phyloP scores from a whole-genome alignment of 805 yeast genomes.

The Wickerhamiella sorbophila region DNA sequence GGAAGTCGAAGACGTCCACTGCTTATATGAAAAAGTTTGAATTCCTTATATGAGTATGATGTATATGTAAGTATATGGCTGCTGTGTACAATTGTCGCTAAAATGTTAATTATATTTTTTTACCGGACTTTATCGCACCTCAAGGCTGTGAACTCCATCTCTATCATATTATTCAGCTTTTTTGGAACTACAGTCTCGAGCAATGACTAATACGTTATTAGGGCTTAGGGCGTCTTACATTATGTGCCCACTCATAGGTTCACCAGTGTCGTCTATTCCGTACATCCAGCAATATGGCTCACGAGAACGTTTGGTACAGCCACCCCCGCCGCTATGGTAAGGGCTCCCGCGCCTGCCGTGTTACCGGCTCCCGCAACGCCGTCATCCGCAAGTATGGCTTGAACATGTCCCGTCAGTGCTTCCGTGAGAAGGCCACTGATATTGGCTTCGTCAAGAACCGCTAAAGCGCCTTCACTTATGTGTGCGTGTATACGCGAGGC shows the following conservation, averaged over 20 bases:
- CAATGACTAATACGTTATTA: too few relatives aligned
- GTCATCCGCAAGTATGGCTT: conserved; percentile 99
- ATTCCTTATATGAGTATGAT: too few relatives aligned
- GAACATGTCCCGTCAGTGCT: conserved; percentile 99
- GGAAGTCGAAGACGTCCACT: too few relatives aligned
- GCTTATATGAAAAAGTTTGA: too few relatives aligned
- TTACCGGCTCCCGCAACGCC: conserved; percentile 97
- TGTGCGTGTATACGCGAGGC: background rate
- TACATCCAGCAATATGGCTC: conserved; percentile 68
- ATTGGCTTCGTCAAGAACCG: conserved; percentile 99
- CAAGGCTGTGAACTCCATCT: background rate
- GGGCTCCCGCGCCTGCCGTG: conserved; percentile 99
- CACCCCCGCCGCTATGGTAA: conserved; percentile 99
- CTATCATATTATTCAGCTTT: background rate
- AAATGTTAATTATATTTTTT: too few relatives aligned
- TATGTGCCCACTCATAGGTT: conserved; percentile 3
- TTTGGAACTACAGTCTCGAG: too few relatives aligned
- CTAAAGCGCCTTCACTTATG: conserved; percentile 34
- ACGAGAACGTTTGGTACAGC: conserved; percentile 99
- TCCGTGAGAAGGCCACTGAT: conserved; percentile 99
- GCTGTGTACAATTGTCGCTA: too few relatives aligned
- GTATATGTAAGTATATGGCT: too few relatives aligned
- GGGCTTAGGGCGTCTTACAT: conserved; percentile 1
- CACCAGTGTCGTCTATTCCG: background rate
- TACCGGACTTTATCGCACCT: background rate